Evolutionary conservation across 192 early-diverging fungal species (phyloP).

Genomic region (Coemansia aciculifera): DNA sequence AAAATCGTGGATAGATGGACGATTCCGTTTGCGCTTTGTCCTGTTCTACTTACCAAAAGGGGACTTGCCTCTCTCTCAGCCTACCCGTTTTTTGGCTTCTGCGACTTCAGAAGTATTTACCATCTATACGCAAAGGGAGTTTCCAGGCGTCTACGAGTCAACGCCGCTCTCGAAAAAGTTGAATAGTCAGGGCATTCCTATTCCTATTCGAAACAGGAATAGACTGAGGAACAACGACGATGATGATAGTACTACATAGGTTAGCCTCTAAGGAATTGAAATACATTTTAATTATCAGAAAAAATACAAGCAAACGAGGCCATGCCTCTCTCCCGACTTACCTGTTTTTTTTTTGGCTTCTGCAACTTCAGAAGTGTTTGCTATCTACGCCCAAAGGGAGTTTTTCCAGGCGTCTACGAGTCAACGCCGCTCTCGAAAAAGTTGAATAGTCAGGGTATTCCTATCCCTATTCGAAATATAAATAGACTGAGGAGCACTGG

Average conservation of each 20-base stretch:
- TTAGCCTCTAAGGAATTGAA: no score
- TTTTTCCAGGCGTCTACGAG: constrained; percentile 14
- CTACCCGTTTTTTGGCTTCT: constrained; percentile 12
- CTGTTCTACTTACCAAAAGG: constrained; percentile 27
- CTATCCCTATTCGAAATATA: constrained; percentile 49
- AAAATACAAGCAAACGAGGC: no score
- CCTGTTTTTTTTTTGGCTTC: no score
- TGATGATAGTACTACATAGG: no score
- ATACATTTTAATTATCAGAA: no score
- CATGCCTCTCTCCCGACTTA: no score
- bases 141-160: constrained; percentile 43
- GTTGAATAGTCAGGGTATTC: constrained; percentile 28
- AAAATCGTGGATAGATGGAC: constrained; percentile 23
- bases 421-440: constrained; percentile 35
- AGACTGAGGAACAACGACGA: constrained; percentile 20
- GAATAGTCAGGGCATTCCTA: constrained; percentile 27
- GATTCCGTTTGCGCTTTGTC: constrained; percentile 36
- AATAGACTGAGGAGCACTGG: constrained; percentile 18
- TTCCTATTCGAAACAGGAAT: constrained; percentile 47
- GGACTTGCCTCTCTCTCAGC: neutral
- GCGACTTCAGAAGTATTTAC: constrained; percentile 29
- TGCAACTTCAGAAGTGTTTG: no score
- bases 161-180: constrained; percentile 35
- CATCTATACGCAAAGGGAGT: constrained; percentile 38
- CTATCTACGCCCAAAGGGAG: no score